Percentiles rank a stretch among this genome's conserved stretches.
These are phyloP conservation scores for Neurospora sp. DNA, from an alignment of 495 filamentous ascomycete species.

Conservation along the genomic window DNA sequence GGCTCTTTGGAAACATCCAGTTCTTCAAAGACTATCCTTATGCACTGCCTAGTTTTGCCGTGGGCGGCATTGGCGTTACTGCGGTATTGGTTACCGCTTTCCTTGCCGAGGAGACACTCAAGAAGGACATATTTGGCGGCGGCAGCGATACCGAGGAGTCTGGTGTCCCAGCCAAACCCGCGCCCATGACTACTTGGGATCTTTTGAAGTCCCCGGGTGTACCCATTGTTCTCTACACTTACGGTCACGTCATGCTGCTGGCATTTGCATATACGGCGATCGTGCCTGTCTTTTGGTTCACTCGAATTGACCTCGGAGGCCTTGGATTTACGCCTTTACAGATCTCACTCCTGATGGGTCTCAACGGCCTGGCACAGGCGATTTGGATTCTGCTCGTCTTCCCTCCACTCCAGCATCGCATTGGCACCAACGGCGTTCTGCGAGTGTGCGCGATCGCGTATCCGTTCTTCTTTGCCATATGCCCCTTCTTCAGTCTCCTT, in stretches of 20 bases:
- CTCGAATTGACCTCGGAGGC: constrained; percentile 43
- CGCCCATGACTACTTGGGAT: constrained; percentile 36
- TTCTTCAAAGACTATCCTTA: constrained; percentile 59
- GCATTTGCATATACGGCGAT: constrained; percentile 56
- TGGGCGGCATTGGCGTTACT: constrained; percentile 38
- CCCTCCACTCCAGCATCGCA: constrained; percentile 45
- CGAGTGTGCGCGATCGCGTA: constrained; percentile 42
- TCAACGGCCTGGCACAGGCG: constrained; percentile 51
- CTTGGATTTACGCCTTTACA: constrained; percentile 47
- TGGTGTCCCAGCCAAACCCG: constrained; percentile 9
- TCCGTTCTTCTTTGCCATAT: constrained; percentile 46
- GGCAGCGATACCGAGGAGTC: constrained; percentile 14
- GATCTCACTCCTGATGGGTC: constrained; percentile 49
- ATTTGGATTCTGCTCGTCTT: constrained; percentile 56
- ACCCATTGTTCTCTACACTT: constrained; percentile 47
- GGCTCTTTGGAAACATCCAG: constrained; percentile 38
- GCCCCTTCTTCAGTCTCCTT: constrained; percentile 43
- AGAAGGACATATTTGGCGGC: constrained; percentile 3
- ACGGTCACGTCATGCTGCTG: constrained; percentile 50
- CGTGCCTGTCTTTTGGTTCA: constrained; percentile 54
- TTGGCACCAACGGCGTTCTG: constrained; percentile 52
- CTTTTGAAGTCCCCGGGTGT: constrained; percentile 55
- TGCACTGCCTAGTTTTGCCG: constrained; percentile 47
- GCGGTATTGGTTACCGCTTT: constrained; percentile 38
- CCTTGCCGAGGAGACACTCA: constrained; percentile 47